Conservation (phyloP, 2,329 filamentous ascomycete genomes). For the Diplodia intermedia region DNA sequence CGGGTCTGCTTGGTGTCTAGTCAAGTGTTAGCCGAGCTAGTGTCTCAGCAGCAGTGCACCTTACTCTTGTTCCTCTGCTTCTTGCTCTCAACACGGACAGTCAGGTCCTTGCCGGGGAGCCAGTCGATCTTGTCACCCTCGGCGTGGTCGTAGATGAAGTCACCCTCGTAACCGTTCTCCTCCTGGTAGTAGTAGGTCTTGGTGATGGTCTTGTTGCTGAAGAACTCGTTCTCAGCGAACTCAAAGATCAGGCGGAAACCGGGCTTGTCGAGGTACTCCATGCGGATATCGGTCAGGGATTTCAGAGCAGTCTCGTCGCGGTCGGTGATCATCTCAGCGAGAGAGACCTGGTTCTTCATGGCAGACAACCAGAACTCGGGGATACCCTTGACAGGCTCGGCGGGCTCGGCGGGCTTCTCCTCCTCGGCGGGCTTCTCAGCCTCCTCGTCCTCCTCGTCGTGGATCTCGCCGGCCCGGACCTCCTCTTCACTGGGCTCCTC, state of each 20-base stretch:
- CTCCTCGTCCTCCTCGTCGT: conserved; percentile 72
- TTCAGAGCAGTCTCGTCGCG: conserved; percentile 94
- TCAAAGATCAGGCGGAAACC: conserved; percentile 99
- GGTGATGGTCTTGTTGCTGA: conserved; percentile 94
- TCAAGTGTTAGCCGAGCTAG: background rate
- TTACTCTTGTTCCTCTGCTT: conserved; percentile 99
- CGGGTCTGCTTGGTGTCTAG: conserved; percentile 99
- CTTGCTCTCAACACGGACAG: conserved; percentile 95
- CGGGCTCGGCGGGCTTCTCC: conserved; percentile 66
- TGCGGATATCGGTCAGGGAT: conserved; percentile 88
- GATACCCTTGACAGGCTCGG: conserved; percentile 74
- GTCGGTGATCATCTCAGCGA: conserved; percentile 98
- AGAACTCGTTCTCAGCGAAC: conserved; percentile 93
- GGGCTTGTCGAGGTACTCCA: conserved; percentile 98
- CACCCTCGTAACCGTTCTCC: conserved; percentile 96
- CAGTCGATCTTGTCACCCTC: conserved; percentile 98
- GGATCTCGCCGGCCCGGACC: conserved; percentile 82
- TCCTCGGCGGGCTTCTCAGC: conserved; percentile 59
- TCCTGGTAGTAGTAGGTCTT: conserved; percentile 99
- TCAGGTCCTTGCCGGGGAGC: conserved; percentile 92
- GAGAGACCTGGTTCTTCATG: conserved; percentile 98
- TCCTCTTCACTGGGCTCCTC: conserved; percentile 87
- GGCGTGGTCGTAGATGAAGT: conserved; percentile 99
- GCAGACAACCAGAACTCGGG: conserved; percentile 99
- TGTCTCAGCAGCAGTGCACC: conserved; percentile 40